phyloP scores from a whole-genome alignment of 257 asterid genomes.

The Catharanthus roseus region DNA sequence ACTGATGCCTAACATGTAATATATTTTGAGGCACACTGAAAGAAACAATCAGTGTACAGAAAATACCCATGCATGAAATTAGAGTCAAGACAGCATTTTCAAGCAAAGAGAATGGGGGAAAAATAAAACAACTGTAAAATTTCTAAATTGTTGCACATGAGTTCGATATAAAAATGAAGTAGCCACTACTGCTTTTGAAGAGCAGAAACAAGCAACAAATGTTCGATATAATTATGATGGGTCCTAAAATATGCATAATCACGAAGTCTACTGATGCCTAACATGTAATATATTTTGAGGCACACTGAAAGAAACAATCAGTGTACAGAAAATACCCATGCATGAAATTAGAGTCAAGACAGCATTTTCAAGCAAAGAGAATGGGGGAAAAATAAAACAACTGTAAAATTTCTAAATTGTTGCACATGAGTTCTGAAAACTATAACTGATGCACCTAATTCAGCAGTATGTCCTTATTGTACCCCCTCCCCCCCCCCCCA shows the following conservation, averaged over 20 bases:
- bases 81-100: not conserved
- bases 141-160: not conserved
- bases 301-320: not conserved
- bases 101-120: not conserved
- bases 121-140: not conserved
- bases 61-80: not conserved
- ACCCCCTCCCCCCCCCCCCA: not conserved
- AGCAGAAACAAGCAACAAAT: not conserved
- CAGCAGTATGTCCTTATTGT: not conserved
- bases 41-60: not conserved
- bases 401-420: not conserved
- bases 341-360: not conserved
- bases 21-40: not conserved
- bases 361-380: not conserved
- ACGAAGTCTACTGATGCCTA: not conserved
- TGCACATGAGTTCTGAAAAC: not conserved
- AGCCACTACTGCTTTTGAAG: not conserved
- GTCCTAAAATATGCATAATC: not conserved
- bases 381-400: not conserved
- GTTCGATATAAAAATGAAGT: not conserved
- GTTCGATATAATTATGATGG: not conserved
- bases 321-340: not conserved
- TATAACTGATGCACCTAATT: not conserved
- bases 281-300: not conserved
- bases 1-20: not conserved